Conservation (phyloP, 2,329 filamentous ascomycete genomes). For the Xylariaceae sp. region DNA sequence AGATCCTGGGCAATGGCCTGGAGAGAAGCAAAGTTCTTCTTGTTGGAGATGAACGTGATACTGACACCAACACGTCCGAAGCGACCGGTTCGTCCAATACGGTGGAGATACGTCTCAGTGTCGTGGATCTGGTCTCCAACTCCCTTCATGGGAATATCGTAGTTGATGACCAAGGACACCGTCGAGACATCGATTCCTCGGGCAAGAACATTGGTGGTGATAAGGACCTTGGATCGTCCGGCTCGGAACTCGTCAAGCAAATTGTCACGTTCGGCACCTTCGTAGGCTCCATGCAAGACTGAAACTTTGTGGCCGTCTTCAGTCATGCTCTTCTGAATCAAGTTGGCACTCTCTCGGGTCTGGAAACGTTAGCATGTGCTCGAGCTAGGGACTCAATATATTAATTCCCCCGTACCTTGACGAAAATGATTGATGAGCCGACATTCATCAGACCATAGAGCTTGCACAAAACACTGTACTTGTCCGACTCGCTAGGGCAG, state of each 20-base stretch:
- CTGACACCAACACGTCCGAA: conserved; percentile 96
- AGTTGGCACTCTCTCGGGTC: conserved; percentile 78
- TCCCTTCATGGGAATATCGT: conserved; percentile 75
- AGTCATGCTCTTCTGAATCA: conserved; percentile 82
- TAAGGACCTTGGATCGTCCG: conserved; percentile 88
- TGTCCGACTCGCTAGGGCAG: conserved; percentile 73
- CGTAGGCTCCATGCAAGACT: conserved; percentile 81
- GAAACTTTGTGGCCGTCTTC: conserved; percentile 88
- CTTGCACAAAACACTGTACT: conserved; percentile 83
- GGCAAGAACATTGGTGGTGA: conserved; percentile 93
- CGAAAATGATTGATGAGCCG: conserved; percentile 96
- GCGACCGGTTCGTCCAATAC: conserved; percentile 92
- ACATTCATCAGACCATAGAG: conserved; percentile 96
- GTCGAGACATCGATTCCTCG: conserved; percentile 89
- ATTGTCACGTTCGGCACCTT: conserved; percentile 74
- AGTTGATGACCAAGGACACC: conserved; percentile 98
- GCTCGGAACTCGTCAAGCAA: conserved; percentile 82
- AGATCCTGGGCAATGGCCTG: conserved; percentile 76
- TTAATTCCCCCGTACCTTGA: conserved; percentile 55
- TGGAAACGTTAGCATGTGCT: conserved; percentile 34
- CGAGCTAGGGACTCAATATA: background rate
- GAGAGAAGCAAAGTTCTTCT: conserved; percentile 72
- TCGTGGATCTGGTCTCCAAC: conserved; percentile 77
- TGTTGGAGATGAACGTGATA: conserved; percentile 89
- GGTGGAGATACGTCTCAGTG: conserved; percentile 92